These are phyloP conservation scores for Russula abietina DNA, from an alignment of 768 basidiomycete species.

Conservation along the genomic window DNA sequence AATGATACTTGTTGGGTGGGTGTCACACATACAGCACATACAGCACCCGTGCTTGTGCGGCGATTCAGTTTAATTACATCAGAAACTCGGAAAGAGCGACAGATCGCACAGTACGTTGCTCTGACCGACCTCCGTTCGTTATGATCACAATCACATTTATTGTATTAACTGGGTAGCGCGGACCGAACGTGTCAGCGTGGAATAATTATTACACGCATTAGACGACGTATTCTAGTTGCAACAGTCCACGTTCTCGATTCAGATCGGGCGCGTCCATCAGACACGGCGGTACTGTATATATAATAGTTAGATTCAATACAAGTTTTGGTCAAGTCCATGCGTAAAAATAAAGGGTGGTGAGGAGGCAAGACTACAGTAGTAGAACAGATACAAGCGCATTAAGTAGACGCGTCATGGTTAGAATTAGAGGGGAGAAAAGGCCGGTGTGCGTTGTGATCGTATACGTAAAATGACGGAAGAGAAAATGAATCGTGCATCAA, in stretches of 20 bases:
- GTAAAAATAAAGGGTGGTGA: not conserved
- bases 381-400: not conserved
- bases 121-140: too few species aligned
- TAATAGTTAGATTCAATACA: not conserved
- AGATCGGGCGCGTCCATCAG: not conserved
- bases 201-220: too few species aligned
- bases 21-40: too few species aligned
- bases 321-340: not conserved
- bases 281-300: not conserved
- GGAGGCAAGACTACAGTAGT: not conserved
- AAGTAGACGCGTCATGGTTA: not conserved
- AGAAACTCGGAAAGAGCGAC: not conserved
- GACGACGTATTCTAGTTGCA: not conserved
- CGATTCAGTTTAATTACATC: too few species aligned
- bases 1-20: too few species aligned
- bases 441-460: not conserved
- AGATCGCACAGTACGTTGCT: not conserved
- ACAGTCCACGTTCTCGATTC: not conserved
- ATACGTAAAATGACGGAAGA: not conserved
- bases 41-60: too few species aligned
- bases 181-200: not conserved
- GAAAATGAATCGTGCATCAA: not conserved
- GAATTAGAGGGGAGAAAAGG: not conserved
- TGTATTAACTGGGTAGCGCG: not conserved
- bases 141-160: too few species aligned